Base-by-base conservation (phyloP, 208 protist species). In the Acanthamoeba triangularis region DNA sequence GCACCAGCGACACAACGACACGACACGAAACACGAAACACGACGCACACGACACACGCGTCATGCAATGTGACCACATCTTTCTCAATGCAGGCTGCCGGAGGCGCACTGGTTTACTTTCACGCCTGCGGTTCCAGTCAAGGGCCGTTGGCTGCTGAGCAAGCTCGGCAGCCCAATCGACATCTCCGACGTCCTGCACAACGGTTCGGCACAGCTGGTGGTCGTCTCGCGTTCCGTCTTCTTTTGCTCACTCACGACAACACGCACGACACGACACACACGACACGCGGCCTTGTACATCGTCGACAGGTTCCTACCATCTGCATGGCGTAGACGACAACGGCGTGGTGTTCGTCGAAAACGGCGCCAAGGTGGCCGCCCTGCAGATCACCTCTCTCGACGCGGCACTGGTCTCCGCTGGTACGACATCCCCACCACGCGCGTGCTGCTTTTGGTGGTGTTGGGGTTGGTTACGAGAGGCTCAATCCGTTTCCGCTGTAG, bases 111-210 rank as follows among this genome's bases (percentile, higher is more conserved):
- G 74, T 49, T 82, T 11, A 33, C 16, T 25, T 82, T 82, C 41
- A 52, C 41, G 14, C 74, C 74, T 0, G 52, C 74, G 1, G 41
- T 28, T 8, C 74, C 74, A 37, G 65, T 37, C n/a, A 82, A 82
- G 44, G 74, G 74, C 7, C 74, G 33, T 25, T 82, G 74, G 74
- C 30, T 28, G 41, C 44, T 82, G 4, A 82, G 74, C 74, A 82
- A 82, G 41, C 74, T 82, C 25, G 33, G 20, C 74, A 82, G 74
- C 25, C 74, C 74, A 5, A 82, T 82, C 74, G 74, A 82, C 74
- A 54, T 82, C 74, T 44, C 74, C 37, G 44, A 82, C 25, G 74
- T 82, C 35, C 33, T 82, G 20, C 33, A 82, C 23, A 82, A 82
- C 18, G 74, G n/a, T n/a, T n/a, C n/a, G n/a, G n/a, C n/a, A n/a